phyloP scores from a whole-genome alignment of 106 monocot genomes.

The Platanthera guangdongensis region DNA sequence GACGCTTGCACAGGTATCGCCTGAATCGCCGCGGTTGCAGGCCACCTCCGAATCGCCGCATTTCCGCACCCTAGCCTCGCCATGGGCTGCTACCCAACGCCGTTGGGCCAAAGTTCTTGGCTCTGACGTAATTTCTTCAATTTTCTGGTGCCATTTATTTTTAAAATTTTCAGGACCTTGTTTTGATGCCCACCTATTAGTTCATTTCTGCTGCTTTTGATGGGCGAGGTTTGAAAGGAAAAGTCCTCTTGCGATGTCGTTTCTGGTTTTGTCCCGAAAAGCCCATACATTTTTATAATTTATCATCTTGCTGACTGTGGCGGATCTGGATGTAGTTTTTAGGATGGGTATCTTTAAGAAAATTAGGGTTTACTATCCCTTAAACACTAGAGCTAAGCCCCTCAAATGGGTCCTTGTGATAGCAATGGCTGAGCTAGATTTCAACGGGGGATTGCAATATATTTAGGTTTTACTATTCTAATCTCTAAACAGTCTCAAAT shows the following conservation, averaged over 20 bases:
- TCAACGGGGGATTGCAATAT: too few relatives aligned
- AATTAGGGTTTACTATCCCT: too few relatives aligned
- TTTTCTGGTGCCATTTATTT: neutral
- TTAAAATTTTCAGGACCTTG: neutral
- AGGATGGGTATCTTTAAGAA: too few relatives aligned
- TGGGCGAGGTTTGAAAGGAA: neutral
- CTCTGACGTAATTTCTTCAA: constrained; percentile 44
- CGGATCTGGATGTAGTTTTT: too few relatives aligned
- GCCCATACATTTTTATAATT: neutral
- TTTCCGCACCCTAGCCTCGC: constrained; percentile 24
- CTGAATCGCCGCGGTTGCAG: neutral
- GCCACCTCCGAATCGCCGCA: neutral
- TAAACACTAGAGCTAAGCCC: too few relatives aligned
- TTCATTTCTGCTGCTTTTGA: neutral
- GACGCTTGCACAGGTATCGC: constrained; percentile 15
- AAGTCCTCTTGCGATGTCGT: neutral
- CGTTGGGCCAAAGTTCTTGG: constrained; percentile 78
- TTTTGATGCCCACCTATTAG: neutral
- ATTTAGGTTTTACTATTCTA: too few relatives aligned
- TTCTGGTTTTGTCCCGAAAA: neutral
- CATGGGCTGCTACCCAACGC: constrained; percentile 60
- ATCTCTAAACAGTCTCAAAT: neutral
- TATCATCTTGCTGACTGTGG: neutral
- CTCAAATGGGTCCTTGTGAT: too few relatives aligned
- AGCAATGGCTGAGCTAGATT: too few relatives aligned